These are phyloP conservation scores for Fagopyrum tataricum DNA, from an alignment of 148 eudicot species.

Conservation along the genomic window DNA sequence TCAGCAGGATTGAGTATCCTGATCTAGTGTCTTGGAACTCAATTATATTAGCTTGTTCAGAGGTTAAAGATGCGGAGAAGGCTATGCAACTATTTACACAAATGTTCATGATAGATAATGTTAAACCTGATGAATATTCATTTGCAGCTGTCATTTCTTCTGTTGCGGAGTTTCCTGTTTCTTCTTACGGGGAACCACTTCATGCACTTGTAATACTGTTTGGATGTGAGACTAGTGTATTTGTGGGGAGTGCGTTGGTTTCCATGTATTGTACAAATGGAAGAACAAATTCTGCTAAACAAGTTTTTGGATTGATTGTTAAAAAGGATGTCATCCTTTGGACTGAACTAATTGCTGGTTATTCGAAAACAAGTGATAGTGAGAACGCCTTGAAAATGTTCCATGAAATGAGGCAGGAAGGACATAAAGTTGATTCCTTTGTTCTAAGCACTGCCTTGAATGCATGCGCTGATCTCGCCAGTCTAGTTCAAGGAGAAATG, in stretches of 20 bases:
- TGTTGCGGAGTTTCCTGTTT: slow-evolving; percentile 30
- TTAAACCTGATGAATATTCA: slow-evolving; percentile 71
- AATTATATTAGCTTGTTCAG: slow-evolving; percentile 69
- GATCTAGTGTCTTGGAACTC: slow-evolving; percentile 87
- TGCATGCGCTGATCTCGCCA: slow-evolving; percentile 81
- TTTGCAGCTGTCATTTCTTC: slow-evolving; percentile 64
- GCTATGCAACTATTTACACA: slow-evolving; percentile 50
- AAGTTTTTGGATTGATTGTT: slow-evolving; percentile 36
- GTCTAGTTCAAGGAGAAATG: slow-evolving; percentile 54
- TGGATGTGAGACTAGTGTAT: slow-evolving; percentile 50
- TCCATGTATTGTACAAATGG: slow-evolving; percentile 70
- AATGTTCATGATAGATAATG: slow-evolving; percentile 24
- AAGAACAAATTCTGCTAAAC: slow-evolving; percentile 41
- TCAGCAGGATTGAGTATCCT: slow-evolving; percentile 42
- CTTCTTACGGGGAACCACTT: slow-evolving; percentile 50
- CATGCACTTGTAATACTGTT: slow-evolving; percentile 49
- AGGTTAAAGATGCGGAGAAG: slow-evolving; percentile 47
- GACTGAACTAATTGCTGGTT: slow-evolving; percentile 81
- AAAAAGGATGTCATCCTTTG: slow-evolving; percentile 64
- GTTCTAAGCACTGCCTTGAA: slow-evolving; percentile 58
- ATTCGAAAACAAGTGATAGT: slow-evolving; percentile 41
- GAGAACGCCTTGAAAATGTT: slow-evolving; percentile 54
- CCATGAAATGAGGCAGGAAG: slow-evolving; percentile 47
- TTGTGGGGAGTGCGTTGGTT: slow-evolving; percentile 55
- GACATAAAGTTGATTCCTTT: slow-evolving; percentile 51